Evolutionary conservation across 768 basidiomycete genomes (phyloP), one percentile per base, ranked within the genome.

Genomic region (Phylloporus arenicola): DNA sequence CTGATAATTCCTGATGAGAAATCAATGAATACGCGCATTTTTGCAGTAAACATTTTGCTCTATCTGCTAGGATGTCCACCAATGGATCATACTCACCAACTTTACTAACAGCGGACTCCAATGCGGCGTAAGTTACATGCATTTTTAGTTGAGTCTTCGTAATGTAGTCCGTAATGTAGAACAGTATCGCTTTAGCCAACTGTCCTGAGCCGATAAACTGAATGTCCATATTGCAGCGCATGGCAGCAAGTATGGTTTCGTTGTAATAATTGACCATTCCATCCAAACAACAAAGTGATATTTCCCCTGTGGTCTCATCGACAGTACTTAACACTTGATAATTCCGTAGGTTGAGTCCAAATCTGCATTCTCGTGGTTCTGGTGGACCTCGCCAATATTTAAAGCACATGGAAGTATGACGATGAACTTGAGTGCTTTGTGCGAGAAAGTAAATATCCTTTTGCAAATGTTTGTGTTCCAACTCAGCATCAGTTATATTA

Each of bases 151-250:
- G 5, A 0, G 45, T 30, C 45, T 72, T 72, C 0, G 68, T 71
- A 3, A 72, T 68, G 33, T 72, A 72, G 30, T 72, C 71, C 0
- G 67, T 71, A 0, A 70, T 54, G 25, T 72, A 72, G 40, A 59
- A 70, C 0, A 72, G 49, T 0, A 67, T 27, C 0, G 67, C 69
- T 40, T 69, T 72, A 0, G 65, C 67, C 0, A 56, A 55, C 13
- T 56, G 51, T 0, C 69, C 68, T 0, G 64, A 70, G 0, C 60
- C 33, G 16, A 34, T 34, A 5, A 34, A 34, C 14, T 34, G 12
- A 16, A 34, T 34, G 14, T 34, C 14, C 62, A 1, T 40, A 13
- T 40, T 40, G 39, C 39, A 40, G 4, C 13, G 39, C 22, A 40
- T n/a, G n/a, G n/a, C n/a, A n/a, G n/a, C n/a, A n/a, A n/a, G n/a